Base-by-base conservation (phyloP, 108 stramenopile species). In the Discostella stelligeroides region DNA sequence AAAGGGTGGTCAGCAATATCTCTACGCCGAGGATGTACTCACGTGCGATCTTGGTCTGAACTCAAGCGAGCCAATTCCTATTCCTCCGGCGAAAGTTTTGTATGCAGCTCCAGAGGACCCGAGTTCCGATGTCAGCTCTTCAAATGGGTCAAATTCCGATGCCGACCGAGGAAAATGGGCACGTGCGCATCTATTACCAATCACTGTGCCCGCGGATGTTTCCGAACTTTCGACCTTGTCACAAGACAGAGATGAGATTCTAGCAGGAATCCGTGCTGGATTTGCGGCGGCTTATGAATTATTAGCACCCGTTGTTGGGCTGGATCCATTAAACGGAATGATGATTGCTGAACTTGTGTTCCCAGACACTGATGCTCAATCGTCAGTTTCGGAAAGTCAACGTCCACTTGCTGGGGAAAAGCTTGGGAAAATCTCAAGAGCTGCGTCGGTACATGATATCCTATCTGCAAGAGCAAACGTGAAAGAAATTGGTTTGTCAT, bases 1-100 rank as follows among this genome's bases (percentile, higher is more conserved):
- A 58, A 68, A 64, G 18, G 92, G 92, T 7, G 92, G 92, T 18
- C 92, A 94, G 62, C 90, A 88, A 65, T 94, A 88, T 59, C 56
- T 89, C 7, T 94, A 90, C 60, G 73, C 85, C 4, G 92, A 94
- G 75, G 92, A 94, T 62, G 55, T 88, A 14, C 68, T 93, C 38
- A 87, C 85, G 23, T 78, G 88, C 20, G 81, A 90, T 58, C 75
- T 88, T 48, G 92, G 79, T 14, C 68, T 70, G 23, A 51, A 53
- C 29, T 63, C 76, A 28, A 64, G 50, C 34, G 81, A 68, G 10
- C 69, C 76, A 0, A 68, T 92, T 10, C 62, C 63, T 13, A 85
- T 94, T 10, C 92, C 92, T 46, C 92, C 92, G 7, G 74, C 81
- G n/a, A 64, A 70, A 28, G 80, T 91, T 29, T 63, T 88, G 27